Base-by-base conservation (phyloP, 1,139 yeast species). In the Scheffersomyces cryptocercus region DNA sequence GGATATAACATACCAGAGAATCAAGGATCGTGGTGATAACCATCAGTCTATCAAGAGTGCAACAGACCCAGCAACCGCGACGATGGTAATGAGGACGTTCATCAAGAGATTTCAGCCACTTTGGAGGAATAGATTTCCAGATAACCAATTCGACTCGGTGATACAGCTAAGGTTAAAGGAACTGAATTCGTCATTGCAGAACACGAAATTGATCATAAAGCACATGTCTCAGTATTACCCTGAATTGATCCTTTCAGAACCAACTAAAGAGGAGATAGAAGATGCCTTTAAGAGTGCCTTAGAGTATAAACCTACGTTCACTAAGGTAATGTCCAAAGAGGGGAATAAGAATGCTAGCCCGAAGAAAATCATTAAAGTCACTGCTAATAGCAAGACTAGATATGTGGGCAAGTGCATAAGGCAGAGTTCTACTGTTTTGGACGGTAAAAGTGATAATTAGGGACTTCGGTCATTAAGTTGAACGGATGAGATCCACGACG, bases 11-110 rank as follows among this genome's bases (percentile, higher is more conserved):
- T 64, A 68, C 10, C 60, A 70, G 0, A 73, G 98, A 49, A 85
- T 93, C 0, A 44, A 73, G 5, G 58, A 59, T 1, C 75, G 99
- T 53, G 98, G 97, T 1, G 95, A 89, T 58, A 86, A 88, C 53
- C 99, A 95, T 59, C 97, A 90, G 61, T 81, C 95, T 0, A 87
- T 95, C 39, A 84, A 84, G 52, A 75, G 74, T 3, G 62, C 63
- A 0, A 59, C 72, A 1, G 77, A 81, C 48, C 62, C 61, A 1
- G 62, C 64, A 10, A 69, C 75, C 38, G 83, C 87, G 0, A 62
- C 71, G 15, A 78, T 54, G n/a, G 83, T 93, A 29, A 82, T 91
- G 87, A 67, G 70, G 37, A 91, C 93, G 0, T 91, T 91, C 54
- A 70, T 88, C 35, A 69, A 70, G 3, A 67, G 96, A 44, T 89